Evolutionary conservation across 768 basidiomycete genomes (phyloP), one percentile per base, ranked within the genome.

Genomic region (Lanmaoa pseudosensibilis): DNA sequence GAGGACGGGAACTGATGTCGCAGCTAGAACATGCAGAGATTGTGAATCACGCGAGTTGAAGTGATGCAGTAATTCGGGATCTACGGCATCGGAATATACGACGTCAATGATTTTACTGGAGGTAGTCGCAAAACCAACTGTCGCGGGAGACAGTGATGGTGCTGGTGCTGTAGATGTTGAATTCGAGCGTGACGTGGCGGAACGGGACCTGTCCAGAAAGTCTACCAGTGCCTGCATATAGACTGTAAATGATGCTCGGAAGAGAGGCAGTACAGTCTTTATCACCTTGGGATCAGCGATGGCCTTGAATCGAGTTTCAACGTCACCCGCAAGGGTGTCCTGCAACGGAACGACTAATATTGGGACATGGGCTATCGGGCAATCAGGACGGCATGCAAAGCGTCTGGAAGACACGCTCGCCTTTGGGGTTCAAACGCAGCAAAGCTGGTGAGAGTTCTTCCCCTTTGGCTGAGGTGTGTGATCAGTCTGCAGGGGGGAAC

Each of bases 131-230:
- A 86, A 83, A n/a, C 84, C 86, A 58, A 93, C 83, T 4, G 92
- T 93, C 1, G 92, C 91, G 1, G 92, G 92, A 18, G 87, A 78
- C 23, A 94, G 76, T 1, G 83, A 76, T 0, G 91, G 90, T 1
- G 92, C 89, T 1, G 92, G 92, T 2, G 86, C 83, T 13, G 74
- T 67, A 0, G 88, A 89, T 3, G 84, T 87, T 5, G 90, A 86
- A 61, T 85, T 81, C 5, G 88, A 86, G 43, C 77, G 81, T 10
- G 89, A 90, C 53, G 78, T 72, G 15, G 81, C 71, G 1, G 85
- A 90, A 45, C 93, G 84, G 15, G 92, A 91, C 69, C 86, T 87
- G 74, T 94, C 92, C 44, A 95, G 77, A 68, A 94, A 91, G 54
- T 88, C 84, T 49, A 89, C 78, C 59, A 93, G 87, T 30, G 80